Evolutionary conservation across 2,329 filamentous ascomycete species (phyloP), one percentile per base, ranked within the genome.

Genomic region (Epichloe glyceriae): DNA sequence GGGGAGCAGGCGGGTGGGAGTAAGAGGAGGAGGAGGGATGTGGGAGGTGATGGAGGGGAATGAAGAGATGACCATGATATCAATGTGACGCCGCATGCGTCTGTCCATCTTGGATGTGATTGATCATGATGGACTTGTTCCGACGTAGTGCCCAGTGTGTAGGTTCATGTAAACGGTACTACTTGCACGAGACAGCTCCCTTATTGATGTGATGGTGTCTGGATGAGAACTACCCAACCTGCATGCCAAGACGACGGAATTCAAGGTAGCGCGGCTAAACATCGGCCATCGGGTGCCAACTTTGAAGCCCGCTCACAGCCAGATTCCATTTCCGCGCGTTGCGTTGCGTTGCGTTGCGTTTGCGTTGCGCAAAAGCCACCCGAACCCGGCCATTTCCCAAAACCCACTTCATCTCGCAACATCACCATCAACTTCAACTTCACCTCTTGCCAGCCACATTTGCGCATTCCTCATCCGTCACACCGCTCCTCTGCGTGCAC

Each of bases 1-100:
- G 49, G 59, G 7, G 58, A 30, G 26, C 26, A 48, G 2, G 48
- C 47, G 10, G 50, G 46, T 11, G 38, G 43, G 11, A 41, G 53
- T n/a, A 53, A 61, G 48, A 56, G 58, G 41, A 54, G 50, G 48
- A 57, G 56, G 22, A 55, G 53, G 41, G 55, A 51, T 20, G 26
- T 4, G 26, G 56, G 51, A 22, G 45, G 15, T 35, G 41, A 45
- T n/a, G 53, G 52, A 7, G 58, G 50, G 8, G 55, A 55, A n/a
- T 58, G 57, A 11, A 52, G 19, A 15, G 12, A 10, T 30, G 26
- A 3, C 8, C 26, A 10, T 30, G 26, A 30, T 10, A 1, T 30
- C 8, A 30, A 30, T 30, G 26, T 30, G 26, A 30, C 8, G 8
- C 26, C 26, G 26, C 26, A 3, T 10, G 26, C 26, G 26, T 30